Conservation (phyloP, 495 filamentous ascomycete species). For the Talaromyces proteolyticus region DNA sequence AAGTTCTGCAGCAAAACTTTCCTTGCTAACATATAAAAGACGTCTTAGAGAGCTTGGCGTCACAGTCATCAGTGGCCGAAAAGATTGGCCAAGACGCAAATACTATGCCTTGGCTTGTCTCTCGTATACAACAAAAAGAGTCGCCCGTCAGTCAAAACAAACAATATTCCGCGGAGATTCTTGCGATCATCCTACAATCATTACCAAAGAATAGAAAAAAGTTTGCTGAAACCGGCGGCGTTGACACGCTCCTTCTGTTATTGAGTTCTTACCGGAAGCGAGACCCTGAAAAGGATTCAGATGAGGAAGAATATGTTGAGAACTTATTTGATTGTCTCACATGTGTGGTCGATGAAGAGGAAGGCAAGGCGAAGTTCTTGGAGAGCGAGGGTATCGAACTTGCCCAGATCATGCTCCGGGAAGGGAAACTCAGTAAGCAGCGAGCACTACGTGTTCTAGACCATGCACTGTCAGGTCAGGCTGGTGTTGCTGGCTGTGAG, state of each 20-base stretch:
- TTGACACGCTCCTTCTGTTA: constrained; percentile 77
- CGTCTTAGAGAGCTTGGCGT: constrained; percentile 82
- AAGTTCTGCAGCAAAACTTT: background rate
- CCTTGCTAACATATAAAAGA: constrained; percentile 24
- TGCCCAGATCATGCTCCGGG: constrained; percentile 79
- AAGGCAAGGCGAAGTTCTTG: constrained; percentile 76
- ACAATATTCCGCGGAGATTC: constrained; percentile 87
- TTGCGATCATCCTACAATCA: constrained; percentile 79
- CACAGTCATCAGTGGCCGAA: constrained; percentile 58
- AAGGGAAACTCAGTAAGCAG: constrained; percentile 73
- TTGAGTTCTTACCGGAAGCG: constrained; percentile 83
- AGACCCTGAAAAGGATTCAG: constrained; percentile 78
- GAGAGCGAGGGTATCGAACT: constrained; percentile 92
- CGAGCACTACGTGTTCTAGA: constrained; percentile 76
- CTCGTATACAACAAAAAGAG: constrained; percentile 61
- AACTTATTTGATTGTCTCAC: constrained; percentile 84
- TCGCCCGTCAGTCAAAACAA: constrained; percentile 74
- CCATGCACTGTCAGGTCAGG: constrained; percentile 64
- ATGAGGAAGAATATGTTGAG: constrained; percentile 92
- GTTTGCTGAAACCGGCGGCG: constrained; percentile 61
- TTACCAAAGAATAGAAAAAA: constrained; percentile 56
- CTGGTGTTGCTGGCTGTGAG: constrained; percentile 56
- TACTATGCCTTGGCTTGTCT: constrained; percentile 70
- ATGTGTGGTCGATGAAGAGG: constrained; percentile 68
- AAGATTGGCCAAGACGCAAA: constrained; percentile 60